Evolutionary conservation across 2,329 filamentous ascomycete species (phyloP).

Genomic region (Ophiostoma sp.): DNA sequence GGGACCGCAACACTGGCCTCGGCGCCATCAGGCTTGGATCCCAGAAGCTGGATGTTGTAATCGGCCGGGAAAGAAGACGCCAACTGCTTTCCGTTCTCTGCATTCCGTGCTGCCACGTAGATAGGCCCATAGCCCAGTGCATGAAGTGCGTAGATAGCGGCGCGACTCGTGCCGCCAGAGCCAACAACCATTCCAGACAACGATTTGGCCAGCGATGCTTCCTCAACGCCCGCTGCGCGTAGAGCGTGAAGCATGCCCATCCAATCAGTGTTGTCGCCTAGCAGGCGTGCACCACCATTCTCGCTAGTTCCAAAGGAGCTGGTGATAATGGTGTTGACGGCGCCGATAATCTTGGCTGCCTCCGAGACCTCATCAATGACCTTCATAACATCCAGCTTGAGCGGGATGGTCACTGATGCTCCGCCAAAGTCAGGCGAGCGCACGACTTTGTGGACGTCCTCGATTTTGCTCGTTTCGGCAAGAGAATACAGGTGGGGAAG

Average conservation of each 20-base stretch:
- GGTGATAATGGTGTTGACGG: constrained; percentile 88
- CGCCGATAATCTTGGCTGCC: constrained; percentile 77
- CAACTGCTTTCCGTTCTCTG: constrained; percentile 61
- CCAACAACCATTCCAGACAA: constrained; percentile 75
- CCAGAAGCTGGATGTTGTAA: constrained; percentile 65
- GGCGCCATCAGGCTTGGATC: constrained; percentile 37
- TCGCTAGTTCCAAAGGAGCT: constrained; percentile 36
- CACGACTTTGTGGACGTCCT: constrained; percentile 60
- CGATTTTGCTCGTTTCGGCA: constrained; percentile 64
- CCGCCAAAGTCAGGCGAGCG: constrained; percentile 74
- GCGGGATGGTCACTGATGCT: constrained; percentile 88
- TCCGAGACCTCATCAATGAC: constrained; percentile 74
- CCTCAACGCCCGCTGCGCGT: constrained; percentile 57
- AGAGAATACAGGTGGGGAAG: constrained; percentile 77
- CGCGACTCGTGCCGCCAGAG: constrained; percentile 84
- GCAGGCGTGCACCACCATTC: constrained; percentile 47
- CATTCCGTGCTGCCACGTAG: constrained; percentile 76
- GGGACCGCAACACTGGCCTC: constrained; percentile 44
- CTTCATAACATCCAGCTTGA: constrained; percentile 83
- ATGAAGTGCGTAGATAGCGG: constrained; percentile 82
- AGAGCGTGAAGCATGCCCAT: constrained; percentile 81
- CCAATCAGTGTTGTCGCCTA: constrained; percentile 95
- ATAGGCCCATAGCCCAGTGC: constrained; percentile 79
- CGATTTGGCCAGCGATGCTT: constrained; percentile 31
- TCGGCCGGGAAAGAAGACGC: constrained; percentile 64